phyloP scores from a whole-genome alignment of 768 basidiomycete species.

The Psilocybe cubensis region DNA sequence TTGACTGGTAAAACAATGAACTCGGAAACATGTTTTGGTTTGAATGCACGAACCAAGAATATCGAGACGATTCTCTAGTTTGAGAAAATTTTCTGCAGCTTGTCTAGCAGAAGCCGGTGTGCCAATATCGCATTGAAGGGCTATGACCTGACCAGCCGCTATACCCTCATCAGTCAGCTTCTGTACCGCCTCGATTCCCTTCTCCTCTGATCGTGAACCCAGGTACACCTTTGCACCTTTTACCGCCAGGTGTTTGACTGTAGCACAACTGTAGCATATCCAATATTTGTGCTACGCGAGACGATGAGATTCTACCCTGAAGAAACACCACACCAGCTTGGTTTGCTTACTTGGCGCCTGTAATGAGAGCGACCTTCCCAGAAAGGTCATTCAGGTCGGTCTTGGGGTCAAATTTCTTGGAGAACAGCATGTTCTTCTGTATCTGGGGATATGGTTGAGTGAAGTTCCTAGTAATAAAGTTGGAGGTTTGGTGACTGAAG shows the following conservation, averaged over 20 bases:
- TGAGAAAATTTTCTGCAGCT: conserved; percentile 45
- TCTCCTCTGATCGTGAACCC: conserved; percentile 23
- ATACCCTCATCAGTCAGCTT: conserved; percentile 25
- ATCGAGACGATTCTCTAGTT: conserved; percentile 39
- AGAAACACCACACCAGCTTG: no score
- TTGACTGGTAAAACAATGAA: conserved; percentile 6
- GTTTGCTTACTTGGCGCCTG: conserved; percentile 59
- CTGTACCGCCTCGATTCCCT: conserved; percentile 26
- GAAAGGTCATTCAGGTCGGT: conserved; percentile 44
- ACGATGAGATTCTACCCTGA: neutral
- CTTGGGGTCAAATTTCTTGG: conserved; percentile 30
- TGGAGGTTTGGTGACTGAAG: no score
- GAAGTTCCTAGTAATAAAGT: no score
- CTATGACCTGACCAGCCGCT: conserved; percentile 41
- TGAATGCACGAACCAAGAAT: conserved; percentile 14
- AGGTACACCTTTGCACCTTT: conserved; percentile 31
- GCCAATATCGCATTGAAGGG: conserved; percentile 47
- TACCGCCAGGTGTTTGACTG: conserved; percentile 32
- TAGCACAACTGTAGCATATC: conserved; percentile 43
- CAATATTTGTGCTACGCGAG: conserved; percentile 30
- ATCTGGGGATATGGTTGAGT: no score
- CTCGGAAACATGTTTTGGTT: neutral
- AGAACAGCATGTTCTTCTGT: neutral
- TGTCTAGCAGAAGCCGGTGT: conserved; percentile 28
- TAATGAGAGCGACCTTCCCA: conserved; percentile 55